Base-by-base conservation (phyloP, 139 green algal genomes). In the Pseudopediastrum boryanum region DNA sequence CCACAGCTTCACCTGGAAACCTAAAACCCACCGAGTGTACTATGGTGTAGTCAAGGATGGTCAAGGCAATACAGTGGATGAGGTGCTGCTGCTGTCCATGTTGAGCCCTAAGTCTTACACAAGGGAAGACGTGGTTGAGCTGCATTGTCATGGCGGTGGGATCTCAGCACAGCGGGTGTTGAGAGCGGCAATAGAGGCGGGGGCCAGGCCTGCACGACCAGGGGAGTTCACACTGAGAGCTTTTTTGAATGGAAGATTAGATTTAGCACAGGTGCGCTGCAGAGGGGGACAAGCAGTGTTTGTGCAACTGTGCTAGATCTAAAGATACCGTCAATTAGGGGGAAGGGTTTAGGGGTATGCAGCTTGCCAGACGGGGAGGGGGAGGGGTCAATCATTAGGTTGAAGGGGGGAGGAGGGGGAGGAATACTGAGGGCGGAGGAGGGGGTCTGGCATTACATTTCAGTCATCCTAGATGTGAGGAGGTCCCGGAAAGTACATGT, bases 181-280 rank as follows among this genome's bases (percentile, higher is more conserved):
- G 81, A 54, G 87, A 29, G 75, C 84, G 0, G 94, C 86, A 63
- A 81, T 98, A 5, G 78, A 88, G 54, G 85, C 83, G 3, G 96
- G 96, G 0, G 93, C 92, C 4, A 84, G 96, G 27, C 84, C 91
- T 3, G 96, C 96, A 25, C 54, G 75, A 41, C 86, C 91, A 1
- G 96, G 96, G 2, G 96, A 99, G 88, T 99, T 99, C 89, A 99
- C 96, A 0, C 83, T 99, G 44, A 84, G 96, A 0, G 96, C 96
- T 12, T 99, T 98, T 79, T 85, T 99, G 21, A 98, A 98, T 79
- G 96, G 96, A n/a, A 86, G 95, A 33, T 77, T 98, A 54, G 94
- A 97, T 82, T 80, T 97, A 36, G 80, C 90, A 12, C 94, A 97
- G 85, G 90, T 88, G 43, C 21, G 78, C n/a, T n/a, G 44, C 9